A percentile compares a stretch with the other conserved stretches of the same genome.
phyloP scores from a whole-genome alignment of 2,329 filamentous ascomycete genomes.

The Colletotrichum sp. region DNA sequence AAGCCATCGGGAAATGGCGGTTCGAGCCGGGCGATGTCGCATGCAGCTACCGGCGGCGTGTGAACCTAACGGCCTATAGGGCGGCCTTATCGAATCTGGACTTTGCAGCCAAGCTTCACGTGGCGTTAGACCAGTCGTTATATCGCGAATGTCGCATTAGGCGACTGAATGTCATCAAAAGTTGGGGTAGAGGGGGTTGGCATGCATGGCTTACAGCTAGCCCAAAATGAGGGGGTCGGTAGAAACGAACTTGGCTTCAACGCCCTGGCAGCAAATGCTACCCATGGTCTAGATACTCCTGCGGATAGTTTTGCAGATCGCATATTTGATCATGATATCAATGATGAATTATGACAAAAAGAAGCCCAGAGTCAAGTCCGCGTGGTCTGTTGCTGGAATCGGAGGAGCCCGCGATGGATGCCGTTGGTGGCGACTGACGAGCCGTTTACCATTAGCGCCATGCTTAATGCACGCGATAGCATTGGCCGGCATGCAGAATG shows the following conservation, averaged over 20 bases:
- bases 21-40: not conserved
- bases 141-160: not conserved
- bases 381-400: not conserved
- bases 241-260: not conserved
- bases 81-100: not conserved
- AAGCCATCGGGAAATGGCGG: not conserved
- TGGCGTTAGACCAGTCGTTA: not conserved
- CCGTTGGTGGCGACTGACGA: not conserved
- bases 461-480: not conserved
- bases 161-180: not conserved
- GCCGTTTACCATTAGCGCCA: not conserved
- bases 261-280: not conserved
- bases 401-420: not conserved
- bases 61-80: not conserved
- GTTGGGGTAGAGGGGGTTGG: not conserved
- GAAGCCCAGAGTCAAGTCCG: not conserved
- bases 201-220: not conserved
- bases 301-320: not conserved
- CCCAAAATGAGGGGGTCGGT: not conserved
- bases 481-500: not conserved
- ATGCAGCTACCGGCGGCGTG: constrained; percentile 14
- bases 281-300: not conserved
- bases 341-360: not conserved
- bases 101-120: not conserved
- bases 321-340: not conserved